Percentiles rank a stretch among this genome's conserved stretches.
phyloP scores from a whole-genome alignment of 352 stramenopile genomes.

The Aphanomyces astaci region DNA sequence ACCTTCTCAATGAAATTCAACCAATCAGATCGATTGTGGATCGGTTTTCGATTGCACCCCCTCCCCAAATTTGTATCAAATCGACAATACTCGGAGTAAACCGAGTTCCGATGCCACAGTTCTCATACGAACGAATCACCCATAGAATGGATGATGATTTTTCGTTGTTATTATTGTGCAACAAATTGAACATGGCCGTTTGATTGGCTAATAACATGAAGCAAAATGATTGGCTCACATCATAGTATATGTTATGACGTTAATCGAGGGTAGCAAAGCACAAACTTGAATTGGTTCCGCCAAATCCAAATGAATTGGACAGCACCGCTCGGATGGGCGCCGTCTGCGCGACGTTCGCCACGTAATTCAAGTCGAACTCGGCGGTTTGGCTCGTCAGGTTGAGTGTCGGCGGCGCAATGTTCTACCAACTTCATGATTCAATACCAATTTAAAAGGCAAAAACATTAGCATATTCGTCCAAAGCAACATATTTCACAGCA shows the following conservation, averaged over 20 bases:
- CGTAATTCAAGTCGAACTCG: slow-evolving; percentile 83
- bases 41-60: too few species aligned
- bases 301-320: slow-evolving; percentile 97
- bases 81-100: too few species aligned
- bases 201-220: background rate
- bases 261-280: slow-evolving; percentile 51
- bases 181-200: slow-evolving; percentile 36
- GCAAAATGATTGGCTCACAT: background rate
- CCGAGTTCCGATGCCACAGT: too few species aligned
- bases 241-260: background rate
- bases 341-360: slow-evolving; percentile 26
- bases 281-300: slow-evolving; percentile 90
- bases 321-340: slow-evolving; percentile 49
- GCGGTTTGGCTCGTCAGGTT: slow-evolving; percentile 84
- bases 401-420: slow-evolving; percentile 88
- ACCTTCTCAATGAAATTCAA: too few species aligned
- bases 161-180: slow-evolving; percentile 60
- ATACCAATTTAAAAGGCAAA: too few species aligned
- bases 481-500: too few species aligned
- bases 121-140: too few species aligned
- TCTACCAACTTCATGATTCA: slow-evolving; percentile 30
- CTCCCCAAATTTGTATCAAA: too few species aligned
- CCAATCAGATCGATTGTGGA: too few species aligned
- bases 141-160: too few species aligned
- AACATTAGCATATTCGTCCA: too few species aligned